These are phyloP conservation scores for Aspergillus fumigatiaffinis DNA, from an alignment of 2,329 filamentous ascomycete species.

Conservation along the genomic window DNA sequence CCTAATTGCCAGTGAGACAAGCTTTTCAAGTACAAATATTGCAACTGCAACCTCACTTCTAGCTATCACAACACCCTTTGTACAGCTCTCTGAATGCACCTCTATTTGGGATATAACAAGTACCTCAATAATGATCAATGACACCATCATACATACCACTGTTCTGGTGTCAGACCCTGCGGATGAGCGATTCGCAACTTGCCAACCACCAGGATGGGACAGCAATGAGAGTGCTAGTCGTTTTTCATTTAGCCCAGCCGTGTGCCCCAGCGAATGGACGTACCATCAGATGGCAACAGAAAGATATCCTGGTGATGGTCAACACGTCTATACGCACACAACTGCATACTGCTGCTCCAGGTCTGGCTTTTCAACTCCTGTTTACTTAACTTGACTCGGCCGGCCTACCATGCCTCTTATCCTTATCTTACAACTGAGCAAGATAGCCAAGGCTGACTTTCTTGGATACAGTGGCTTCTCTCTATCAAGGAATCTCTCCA, in stretches of 20 bases:
- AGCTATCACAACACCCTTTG: too few relatives aligned
- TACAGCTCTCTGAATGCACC: too few relatives aligned
- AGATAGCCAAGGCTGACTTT: too few relatives aligned
- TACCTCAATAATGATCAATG: not conserved
- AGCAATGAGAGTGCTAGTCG: not conserved
- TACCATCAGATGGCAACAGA: not conserved
- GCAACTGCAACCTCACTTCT: too few relatives aligned
- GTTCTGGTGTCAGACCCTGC: not conserved
- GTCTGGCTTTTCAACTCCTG: not conserved
- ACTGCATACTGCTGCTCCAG: not conserved
- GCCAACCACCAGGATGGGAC: not conserved
- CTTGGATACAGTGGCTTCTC: not conserved
- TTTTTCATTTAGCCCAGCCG: not conserved
- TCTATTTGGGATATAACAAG: too few relatives aligned
- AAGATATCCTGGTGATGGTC: too few relatives aligned
- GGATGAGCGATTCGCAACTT: not conserved
- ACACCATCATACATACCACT: not conserved
- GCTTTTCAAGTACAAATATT: too few relatives aligned
- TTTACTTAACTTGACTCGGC: not conserved
- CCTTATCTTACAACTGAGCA: too few relatives aligned
- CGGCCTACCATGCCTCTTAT: too few relatives aligned
- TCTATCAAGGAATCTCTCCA: not conserved
- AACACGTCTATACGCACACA: not conserved
- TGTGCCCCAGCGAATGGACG: not conserved
- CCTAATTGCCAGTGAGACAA: too few relatives aligned